These are phyloP conservation scores for Martensiomyces pterosporus DNA, from an alignment of 192 early-diverging fungal species.

Conservation along the genomic window DNA sequence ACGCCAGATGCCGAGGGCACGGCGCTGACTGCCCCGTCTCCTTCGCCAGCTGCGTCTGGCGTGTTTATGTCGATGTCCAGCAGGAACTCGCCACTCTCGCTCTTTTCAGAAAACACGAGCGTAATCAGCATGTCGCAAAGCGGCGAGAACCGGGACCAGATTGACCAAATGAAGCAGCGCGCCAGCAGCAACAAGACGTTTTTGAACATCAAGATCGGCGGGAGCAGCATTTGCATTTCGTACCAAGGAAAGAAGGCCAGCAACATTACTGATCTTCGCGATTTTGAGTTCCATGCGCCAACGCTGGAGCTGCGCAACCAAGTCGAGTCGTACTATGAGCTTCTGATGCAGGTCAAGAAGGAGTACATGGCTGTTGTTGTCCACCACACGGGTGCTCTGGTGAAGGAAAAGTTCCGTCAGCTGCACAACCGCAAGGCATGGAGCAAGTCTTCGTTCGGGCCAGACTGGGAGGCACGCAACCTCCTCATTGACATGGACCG, in stretches of 20 bases:
- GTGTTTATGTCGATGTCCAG: slow-evolving; percentile 28
- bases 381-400: slow-evolving; percentile 50
- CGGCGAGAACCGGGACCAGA: slow-evolving; percentile 44
- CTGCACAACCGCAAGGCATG: slow-evolving; percentile 50
- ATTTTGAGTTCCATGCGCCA: slow-evolving; percentile 51
- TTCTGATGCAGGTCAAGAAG: slow-evolving; percentile 51
- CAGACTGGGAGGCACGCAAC: slow-evolving; percentile 42
- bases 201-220: slow-evolving; percentile 86
- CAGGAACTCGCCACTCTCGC: slow-evolving; percentile 19
- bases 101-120: slow-evolving; percentile 27
- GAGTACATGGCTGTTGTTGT: slow-evolving; percentile 50
- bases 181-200: slow-evolving; percentile 84
- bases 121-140: slow-evolving; percentile 34
- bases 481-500: slow-evolving; percentile 47
- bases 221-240: slow-evolving; percentile 73
- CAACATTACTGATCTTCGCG: slow-evolving; percentile 48
- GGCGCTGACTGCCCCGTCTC: not conserved
- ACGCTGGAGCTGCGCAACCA: slow-evolving; percentile 48
- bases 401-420: slow-evolving; percentile 51
- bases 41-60: slow-evolving; percentile 18
- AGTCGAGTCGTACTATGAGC: slow-evolving; percentile 51
- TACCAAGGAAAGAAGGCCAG: slow-evolving; percentile 68
- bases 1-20: not conserved
- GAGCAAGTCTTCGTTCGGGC: slow-evolving; percentile 46
- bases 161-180: slow-evolving; percentile 80